Evolutionary conservation across 257 asterid genomes (phyloP).

Genomic region (Lithospermum erythrorhizon): DNA sequence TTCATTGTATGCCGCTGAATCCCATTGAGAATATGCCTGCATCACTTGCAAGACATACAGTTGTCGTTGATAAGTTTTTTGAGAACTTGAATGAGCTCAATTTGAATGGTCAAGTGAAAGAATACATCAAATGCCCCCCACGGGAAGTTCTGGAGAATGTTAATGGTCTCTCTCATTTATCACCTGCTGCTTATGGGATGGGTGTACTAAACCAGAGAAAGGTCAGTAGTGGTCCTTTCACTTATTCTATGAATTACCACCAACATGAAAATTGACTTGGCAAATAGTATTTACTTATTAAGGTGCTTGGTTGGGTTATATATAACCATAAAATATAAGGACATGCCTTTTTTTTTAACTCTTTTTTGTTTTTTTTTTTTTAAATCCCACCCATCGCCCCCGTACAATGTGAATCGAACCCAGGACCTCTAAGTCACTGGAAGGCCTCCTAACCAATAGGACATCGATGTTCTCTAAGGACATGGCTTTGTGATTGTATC

Average conservation of each 20-base stretch:
- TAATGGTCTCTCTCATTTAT: slow-evolving; percentile 33
- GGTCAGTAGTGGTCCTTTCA: slow-evolving; percentile 23
- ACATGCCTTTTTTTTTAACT: too few relatives aligned
- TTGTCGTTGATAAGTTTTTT: slow-evolving; percentile 42
- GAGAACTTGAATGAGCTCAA: slow-evolving; percentile 50
- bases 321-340: too few relatives aligned
- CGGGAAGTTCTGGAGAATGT: slow-evolving; percentile 37
- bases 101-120: slow-evolving; percentile 44
- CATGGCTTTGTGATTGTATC: slow-evolving; percentile 10
- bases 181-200: slow-evolving; percentile 35
- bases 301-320: too few relatives aligned
- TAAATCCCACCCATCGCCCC: too few relatives aligned
- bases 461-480: too few relatives aligned
- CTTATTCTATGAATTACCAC: too few relatives aligned
- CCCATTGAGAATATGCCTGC: slow-evolving; percentile 65
- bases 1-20: slow-evolving; percentile 87
- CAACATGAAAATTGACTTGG: too few relatives aligned
- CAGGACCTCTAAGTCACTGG: too few relatives aligned
- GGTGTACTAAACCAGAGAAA: slow-evolving; percentile 42
- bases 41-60: slow-evolving; percentile 34
- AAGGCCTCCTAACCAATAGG: too few relatives aligned
- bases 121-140: slow-evolving; percentile 28
- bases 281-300: too few relatives aligned
- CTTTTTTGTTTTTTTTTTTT: too few relatives aligned
- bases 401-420: too few relatives aligned